phyloP scores from a whole-genome alignment of 305 asterid genomes.

The Petunia hybrid region DNA sequence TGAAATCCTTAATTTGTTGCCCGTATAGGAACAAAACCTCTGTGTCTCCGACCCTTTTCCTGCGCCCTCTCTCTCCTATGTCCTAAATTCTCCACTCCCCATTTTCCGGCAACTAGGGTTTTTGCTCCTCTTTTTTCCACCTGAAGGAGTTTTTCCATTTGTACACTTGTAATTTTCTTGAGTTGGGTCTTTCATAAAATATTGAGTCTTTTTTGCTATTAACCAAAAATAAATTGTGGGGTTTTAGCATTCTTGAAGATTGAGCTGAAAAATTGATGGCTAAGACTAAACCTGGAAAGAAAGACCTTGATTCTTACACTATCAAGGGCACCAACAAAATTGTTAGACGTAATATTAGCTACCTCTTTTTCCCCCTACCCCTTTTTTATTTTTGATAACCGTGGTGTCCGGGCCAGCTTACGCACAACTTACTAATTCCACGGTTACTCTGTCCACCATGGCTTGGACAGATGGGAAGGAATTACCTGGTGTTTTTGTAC shows the following conservation, averaged over 20 bases:
- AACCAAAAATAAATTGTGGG: neutral
- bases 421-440: neutral
- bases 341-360: constrained; percentile 45
- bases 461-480: no score
- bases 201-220: neutral
- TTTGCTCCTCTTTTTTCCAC: constrained; percentile 10
- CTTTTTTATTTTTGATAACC: no score
- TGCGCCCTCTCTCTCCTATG: constrained; percentile 18
- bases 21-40: neutral
- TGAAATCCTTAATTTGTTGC: neutral
- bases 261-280: constrained; percentile 41
- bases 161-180: neutral
- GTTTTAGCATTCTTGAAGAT: neutral
- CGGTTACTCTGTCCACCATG: neutral
- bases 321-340: constrained; percentile 56
- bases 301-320: constrained; percentile 53
- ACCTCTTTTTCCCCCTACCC: neutral
- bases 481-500: neutral
- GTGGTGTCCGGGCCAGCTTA: neutral
- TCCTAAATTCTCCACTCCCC: constrained; percentile 17
- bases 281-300: constrained; percentile 54
- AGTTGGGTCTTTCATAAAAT: neutral
- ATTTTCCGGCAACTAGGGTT: constrained; percentile 46
- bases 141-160: neutral
- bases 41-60: constrained; percentile 32